Conservation (phyloP, 1,139 yeast species). For the Spencermartinsiella ligniputridi region DNA sequence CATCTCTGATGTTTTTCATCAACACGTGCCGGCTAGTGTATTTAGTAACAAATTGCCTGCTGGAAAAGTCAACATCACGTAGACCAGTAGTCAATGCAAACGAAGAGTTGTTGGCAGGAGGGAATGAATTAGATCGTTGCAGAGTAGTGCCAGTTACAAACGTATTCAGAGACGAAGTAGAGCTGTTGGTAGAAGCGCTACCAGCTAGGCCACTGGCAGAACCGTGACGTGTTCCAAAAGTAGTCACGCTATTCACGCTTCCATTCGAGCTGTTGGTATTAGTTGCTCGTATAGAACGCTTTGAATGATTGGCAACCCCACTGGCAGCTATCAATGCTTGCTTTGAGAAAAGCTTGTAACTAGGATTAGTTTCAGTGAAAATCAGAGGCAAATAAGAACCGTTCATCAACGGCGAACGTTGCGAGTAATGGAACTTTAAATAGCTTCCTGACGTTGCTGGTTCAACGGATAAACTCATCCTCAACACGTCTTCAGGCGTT, state of each 20-base stretch:
- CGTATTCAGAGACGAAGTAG: conserved; percentile 6
- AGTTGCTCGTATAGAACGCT: conserved; percentile 1
- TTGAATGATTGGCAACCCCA: conserved; percentile 4
- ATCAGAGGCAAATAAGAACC: conserved; percentile 60
- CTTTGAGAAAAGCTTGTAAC: conserved; percentile 52
- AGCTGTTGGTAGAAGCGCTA: conserved; percentile 2
- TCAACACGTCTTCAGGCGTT: conserved; percentile 31
- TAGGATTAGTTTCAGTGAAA: conserved; percentile 51
- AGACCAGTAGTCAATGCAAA: conserved; percentile 36
- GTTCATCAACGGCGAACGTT: conserved; percentile 46
- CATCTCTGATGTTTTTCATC: conserved; percentile 52
- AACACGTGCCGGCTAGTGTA: conserved; percentile 42
- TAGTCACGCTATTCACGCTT: background rate
- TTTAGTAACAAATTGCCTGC: conserved; percentile 36
- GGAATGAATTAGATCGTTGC: conserved; percentile 36
- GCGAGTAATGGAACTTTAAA: conserved; percentile 38
- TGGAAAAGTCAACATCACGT: conserved; percentile 34
- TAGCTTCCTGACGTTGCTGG: conserved; percentile 43
- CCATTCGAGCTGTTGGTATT: background rate
- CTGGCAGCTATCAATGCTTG: conserved; percentile 39
- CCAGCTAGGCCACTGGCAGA: conserved; percentile 2
- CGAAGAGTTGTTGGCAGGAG: conserved; percentile 25
- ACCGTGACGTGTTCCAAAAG: conserved; percentile 1
- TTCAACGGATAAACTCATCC: conserved; percentile 43
- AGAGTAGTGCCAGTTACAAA: conserved; percentile 9